Evolutionary conservation across 2,329 filamentous ascomycete species (phyloP).

Genomic region (Aspergillus fischeri): DNA sequence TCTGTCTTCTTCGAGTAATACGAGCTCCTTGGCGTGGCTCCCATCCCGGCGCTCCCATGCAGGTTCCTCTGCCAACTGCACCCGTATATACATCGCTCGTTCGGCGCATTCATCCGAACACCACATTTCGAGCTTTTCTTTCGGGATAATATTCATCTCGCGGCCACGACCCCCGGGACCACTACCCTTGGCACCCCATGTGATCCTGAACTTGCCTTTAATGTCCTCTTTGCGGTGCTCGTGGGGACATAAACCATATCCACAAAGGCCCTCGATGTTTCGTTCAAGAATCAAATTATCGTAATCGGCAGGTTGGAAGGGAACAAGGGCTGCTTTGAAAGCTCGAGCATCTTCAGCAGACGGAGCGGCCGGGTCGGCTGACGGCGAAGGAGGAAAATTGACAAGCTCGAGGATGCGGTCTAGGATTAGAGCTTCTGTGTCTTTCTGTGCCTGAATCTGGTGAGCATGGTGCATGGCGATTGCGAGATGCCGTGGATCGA

Average conservation of each 20-base stretch:
- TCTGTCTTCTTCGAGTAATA: constrained; percentile 62
- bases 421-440: constrained; percentile 70
- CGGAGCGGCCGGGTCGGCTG: constrained; percentile 50
- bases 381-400: constrained; percentile 53
- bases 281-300: constrained; percentile 85
- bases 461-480: constrained; percentile 78
- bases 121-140: constrained; percentile 76
- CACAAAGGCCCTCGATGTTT: constrained; percentile 76
- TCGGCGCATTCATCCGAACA: constrained; percentile 76
- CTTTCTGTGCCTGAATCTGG: constrained; percentile 77
- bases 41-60: constrained; percentile 70
- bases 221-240: constrained; percentile 55
- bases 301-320: constrained; percentile 85
- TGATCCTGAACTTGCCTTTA: constrained; percentile 65
- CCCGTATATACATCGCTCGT: constrained; percentile 77
- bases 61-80: constrained; percentile 80
- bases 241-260: constrained; percentile 72
- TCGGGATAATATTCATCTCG: constrained; percentile 62
- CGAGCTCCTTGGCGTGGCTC: constrained; percentile 49
- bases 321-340: constrained; percentile 64
- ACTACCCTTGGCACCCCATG: constrained; percentile 52
- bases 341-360: constrained; percentile 56
- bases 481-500: constrained; percentile 48
- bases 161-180: constrained; percentile 46
- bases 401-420: constrained; percentile 68